phyloP scores from a whole-genome alignment of 2,329 filamentous ascomycete genomes.

The Colletotrichum sp. region DNA sequence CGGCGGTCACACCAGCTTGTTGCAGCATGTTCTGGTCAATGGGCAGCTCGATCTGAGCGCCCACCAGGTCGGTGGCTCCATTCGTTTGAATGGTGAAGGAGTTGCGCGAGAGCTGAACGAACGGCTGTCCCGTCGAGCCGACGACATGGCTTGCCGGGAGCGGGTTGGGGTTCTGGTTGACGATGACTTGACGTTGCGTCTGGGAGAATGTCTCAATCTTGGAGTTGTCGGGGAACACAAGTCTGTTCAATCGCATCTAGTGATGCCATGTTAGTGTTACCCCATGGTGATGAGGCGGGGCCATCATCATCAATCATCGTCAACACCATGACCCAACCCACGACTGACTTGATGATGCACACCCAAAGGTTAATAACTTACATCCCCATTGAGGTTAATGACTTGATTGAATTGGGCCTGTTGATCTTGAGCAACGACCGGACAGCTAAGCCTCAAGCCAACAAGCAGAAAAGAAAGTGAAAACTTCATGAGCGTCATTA shows the following conservation, averaged over 20 bases:
- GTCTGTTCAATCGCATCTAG: slow-evolving; percentile 24
- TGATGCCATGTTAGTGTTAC: neutral
- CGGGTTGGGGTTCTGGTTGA: slow-evolving; percentile 26
- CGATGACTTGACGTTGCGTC: slow-evolving; percentile 24
- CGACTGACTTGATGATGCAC: neutral
- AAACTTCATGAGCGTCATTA: slow-evolving; percentile 23
- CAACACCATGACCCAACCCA: neutral
- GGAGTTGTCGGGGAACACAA: slow-evolving; percentile 24
- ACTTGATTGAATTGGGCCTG: slow-evolving; percentile 25
- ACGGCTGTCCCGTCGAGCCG: slow-evolving; percentile 25
- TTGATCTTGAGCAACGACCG: slow-evolving; percentile 19
- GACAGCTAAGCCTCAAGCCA: slow-evolving; percentile 11
- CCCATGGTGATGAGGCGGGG: neutral
- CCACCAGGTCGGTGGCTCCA: slow-evolving; percentile 24
- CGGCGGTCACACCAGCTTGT: slow-evolving; percentile 23
- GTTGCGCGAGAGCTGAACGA: slow-evolving; percentile 25
- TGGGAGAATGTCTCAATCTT: slow-evolving; percentile 28
- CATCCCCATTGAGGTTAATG: slow-evolving; percentile 26
- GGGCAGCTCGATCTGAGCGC: slow-evolving; percentile 25
- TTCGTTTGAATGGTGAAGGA: slow-evolving; percentile 26
- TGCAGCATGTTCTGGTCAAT: slow-evolving; percentile 22
- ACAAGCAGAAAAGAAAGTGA: slow-evolving; percentile 18
- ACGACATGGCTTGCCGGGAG: slow-evolving; percentile 25
- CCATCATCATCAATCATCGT: neutral
- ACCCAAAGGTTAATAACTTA: slow-evolving; percentile 3